A percentile compares a stretch with the other conserved stretches of the same genome.
Conservation (phyloP, 106 monocot genomes). For the Dioscorea alata region DNA sequence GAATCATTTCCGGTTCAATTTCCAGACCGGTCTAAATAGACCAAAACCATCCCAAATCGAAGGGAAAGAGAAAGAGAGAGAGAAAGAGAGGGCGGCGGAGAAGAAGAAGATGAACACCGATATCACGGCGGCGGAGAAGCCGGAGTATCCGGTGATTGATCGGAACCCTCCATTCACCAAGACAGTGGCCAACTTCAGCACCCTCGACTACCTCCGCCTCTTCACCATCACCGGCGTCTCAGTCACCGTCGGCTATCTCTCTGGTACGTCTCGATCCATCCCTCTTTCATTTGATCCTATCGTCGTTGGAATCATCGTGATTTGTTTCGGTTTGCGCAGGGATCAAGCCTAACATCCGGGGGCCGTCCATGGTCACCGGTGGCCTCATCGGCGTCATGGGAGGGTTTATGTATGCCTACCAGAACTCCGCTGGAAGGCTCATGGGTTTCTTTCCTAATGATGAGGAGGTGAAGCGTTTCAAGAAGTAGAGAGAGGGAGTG, state of each 20-base stretch:
- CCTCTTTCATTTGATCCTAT: background rate
- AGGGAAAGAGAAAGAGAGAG: background rate
- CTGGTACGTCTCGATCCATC: slow-evolving; percentile 30
- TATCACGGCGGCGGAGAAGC: slow-evolving; percentile 86
- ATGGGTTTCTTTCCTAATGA: slow-evolving; percentile 99
- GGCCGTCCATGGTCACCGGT: slow-evolving; percentile 96
- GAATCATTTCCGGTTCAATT: no score
- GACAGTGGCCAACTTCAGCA: slow-evolving; percentile 81
- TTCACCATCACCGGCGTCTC: slow-evolving; percentile 89
- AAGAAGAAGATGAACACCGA: slow-evolving; percentile 79
- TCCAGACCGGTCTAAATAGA: no score
- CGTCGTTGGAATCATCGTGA: background rate
- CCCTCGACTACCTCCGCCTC: slow-evolving; percentile 96
- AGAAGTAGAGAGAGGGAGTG: slow-evolving; percentile 30
- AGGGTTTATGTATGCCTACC: slow-evolving; percentile 99
- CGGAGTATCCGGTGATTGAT: slow-evolving; percentile 95
- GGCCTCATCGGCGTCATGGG: slow-evolving; percentile 96
- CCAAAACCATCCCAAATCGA: background rate
- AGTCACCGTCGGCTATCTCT: slow-evolving; percentile 99
- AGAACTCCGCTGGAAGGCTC: slow-evolving; percentile 96
- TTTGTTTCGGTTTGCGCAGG: slow-evolving; percentile 37
- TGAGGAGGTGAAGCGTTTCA: slow-evolving; percentile 80
- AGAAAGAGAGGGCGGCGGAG: slow-evolving; percentile 41
- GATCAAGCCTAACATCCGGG: slow-evolving; percentile 88
- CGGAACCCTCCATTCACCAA: slow-evolving; percentile 96